Base-by-base conservation (phyloP, 192 early-diverging fungal genomes). In the Umbelopsis ramanniana region DNA sequence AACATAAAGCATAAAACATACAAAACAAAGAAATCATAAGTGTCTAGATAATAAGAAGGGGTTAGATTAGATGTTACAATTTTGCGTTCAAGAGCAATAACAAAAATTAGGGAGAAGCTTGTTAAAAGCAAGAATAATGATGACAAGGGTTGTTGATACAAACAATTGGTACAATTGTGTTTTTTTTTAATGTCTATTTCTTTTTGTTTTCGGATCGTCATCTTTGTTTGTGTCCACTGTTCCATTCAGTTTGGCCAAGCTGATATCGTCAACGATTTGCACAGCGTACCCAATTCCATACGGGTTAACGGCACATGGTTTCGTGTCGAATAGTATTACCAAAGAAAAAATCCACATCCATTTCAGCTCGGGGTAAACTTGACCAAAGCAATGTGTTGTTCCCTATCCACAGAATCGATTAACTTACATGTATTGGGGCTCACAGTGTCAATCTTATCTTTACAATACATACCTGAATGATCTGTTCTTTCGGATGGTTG, bases 321-420 rank as follows among this genome's bases (percentile, higher is more conserved):
- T 74, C 73, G 47, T 79, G 74, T 5, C 66, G 71, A 35, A 69
- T 67, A 5, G 52, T 43, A 14, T 45, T 69, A 10, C 67, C 70
- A 60, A 74, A 68, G 3, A 74, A 46, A 69, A 75, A 79, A 14
- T 71, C 73, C 15, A 72, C 8, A 52, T 79, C 77, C 37, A 35
- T 74, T 45, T 79, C 77, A 7, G 77, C 70, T 9, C 77, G 48
- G n/a, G 77, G 77, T 8, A 79, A 45, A 40, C 67, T 71, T 40
- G 66, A 74, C 77, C 77, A 79, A 3, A 75, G 15, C 45, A 79
- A 35, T 8, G 66, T 37, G 38, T 74, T 50, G 14, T 54, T 70
- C 14, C 71, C 72, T 68, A n/a, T 43, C 23, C 26, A 24, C 9
- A 14, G n/a, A 53, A 14, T 19, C 45, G 63, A 23, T 23, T 35